A percentile compares a stretch with the other conserved stretches of the same genome.
phyloP scores from a whole-genome alignment of 805 yeast species.

The Saturnispora sanitii region DNA sequence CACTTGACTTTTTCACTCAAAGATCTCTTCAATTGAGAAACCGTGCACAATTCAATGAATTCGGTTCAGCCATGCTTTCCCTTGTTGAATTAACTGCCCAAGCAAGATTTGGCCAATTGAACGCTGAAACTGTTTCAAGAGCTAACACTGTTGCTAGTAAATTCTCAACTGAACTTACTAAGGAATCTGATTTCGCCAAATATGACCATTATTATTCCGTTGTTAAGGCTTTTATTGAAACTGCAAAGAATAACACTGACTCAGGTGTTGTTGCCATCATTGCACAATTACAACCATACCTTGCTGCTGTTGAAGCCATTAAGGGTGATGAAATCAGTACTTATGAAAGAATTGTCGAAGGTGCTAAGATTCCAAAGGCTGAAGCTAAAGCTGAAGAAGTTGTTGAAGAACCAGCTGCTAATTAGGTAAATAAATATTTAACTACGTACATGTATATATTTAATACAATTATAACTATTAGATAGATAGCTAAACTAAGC shows the following conservation, averaged over 20 bases:
- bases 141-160: conserved; percentile 1
- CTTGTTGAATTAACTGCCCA: conserved; percentile 2
- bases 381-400: too few species aligned
- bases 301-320: conserved; percentile 5
- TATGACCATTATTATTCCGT: conserved; percentile 12
- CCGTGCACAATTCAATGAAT: conserved; percentile 8
- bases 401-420: too few species aligned
- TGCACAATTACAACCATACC: conserved; percentile 6
- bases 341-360: conserved; percentile 4
- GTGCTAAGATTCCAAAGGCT: too few species aligned
- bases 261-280: conserved; percentile 2
- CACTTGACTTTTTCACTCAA: conserved; percentile 14
- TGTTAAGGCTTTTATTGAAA: conserved; percentile 10
- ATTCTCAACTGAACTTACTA: not conserved
- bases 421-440: too few species aligned
- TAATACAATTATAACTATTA: too few species aligned
- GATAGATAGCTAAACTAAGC: too few species aligned
- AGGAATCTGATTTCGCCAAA: conserved; percentile 6
- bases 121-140: not conserved
- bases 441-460: too few species aligned
- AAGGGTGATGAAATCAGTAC: conserved; percentile 5
- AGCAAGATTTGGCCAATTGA: not conserved
- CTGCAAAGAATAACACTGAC: conserved; percentile 2
- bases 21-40: conserved; percentile 13
- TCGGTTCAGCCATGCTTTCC: conserved; percentile 1